A percentile compares a stretch with the other conserved stretches of the same genome.
Conservation (phyloP, 177 flowering plant genomes). For the Telopea speciosissima region DNA sequence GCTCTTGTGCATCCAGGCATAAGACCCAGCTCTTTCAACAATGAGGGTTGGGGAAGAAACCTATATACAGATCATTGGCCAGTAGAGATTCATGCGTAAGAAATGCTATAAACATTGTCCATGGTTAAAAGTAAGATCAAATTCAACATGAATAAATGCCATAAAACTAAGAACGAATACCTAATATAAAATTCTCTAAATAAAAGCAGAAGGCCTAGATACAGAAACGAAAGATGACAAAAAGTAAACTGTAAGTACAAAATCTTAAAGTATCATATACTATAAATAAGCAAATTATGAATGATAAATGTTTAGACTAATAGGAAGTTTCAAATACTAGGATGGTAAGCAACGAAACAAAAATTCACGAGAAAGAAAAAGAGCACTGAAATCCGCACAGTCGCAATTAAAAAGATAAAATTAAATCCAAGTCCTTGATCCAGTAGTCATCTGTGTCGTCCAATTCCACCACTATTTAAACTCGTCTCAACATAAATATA, state of each 20-base stretch:
- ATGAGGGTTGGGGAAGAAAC: conserved; percentile 93
- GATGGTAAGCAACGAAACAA: neutral
- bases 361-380: neutral
- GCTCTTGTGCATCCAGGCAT: conserved; percentile 88
- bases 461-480: neutral
- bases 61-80: conserved; percentile 24
- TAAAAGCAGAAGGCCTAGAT: too few species aligned
- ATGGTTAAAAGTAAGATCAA: neutral
- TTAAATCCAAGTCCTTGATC: neutral
- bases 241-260: too few species aligned
- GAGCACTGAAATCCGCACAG: neutral
- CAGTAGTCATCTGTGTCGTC: neutral
- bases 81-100: neutral
- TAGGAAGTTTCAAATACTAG: neutral
- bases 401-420: neutral
- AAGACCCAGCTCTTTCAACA: conserved; percentile 95
- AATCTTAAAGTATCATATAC: too few species aligned
- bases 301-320: too few species aligned
- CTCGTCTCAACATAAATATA: neutral
- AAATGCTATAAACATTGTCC: neutral
- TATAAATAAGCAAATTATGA: too few species aligned
- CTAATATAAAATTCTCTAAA: too few species aligned
- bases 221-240: too few species aligned
- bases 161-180: neutral
- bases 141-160: neutral